Evolutionary conservation across 2,329 filamentous ascomycete genomes (phyloP).

Genomic region (Xylariaceae sp.): DNA sequence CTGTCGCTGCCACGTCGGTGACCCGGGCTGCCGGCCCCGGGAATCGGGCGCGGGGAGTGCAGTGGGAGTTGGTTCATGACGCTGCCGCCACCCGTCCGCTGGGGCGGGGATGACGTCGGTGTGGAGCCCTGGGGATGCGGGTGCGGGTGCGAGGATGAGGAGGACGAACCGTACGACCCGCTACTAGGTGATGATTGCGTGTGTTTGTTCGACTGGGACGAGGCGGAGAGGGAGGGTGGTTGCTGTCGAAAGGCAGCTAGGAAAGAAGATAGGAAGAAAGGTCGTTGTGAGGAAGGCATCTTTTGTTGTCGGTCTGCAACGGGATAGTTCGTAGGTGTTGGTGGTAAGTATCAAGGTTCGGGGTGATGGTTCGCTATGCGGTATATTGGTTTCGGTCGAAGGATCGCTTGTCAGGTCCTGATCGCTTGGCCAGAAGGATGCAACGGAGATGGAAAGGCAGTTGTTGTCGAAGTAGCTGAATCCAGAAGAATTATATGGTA

Average conservation of each 20-base stretch:
- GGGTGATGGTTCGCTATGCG: not conserved
- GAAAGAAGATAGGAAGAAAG: conserved; percentile 45
- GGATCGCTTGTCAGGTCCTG: too few relatives aligned
- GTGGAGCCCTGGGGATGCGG: conserved; percentile 5
- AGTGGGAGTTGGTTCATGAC: conserved; percentile 43
- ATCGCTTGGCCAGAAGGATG: too few relatives aligned
- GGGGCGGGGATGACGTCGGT: conserved; percentile 17
- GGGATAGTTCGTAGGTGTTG: not conserved
- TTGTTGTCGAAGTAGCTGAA: too few relatives aligned
- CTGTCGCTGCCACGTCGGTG: conserved; percentile 75
- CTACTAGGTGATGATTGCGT: conserved; percentile 25
- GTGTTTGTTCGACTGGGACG: conserved; percentile 43
- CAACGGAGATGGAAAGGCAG: too few relatives aligned
- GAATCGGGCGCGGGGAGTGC: conserved; percentile 42
- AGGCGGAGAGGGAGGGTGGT: conserved; percentile 37
- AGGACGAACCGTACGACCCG: conserved; percentile 32
- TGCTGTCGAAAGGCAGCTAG: conserved; percentile 44
- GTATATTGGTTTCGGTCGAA: not conserved
- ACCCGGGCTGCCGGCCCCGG: conserved; percentile 30
- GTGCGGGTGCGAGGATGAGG: conserved; percentile 26
- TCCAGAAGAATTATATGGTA: too few relatives aligned
- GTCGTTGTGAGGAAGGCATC: conserved; percentile 44
- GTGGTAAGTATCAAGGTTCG: not conserved
- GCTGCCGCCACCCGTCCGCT: conserved; percentile 25
- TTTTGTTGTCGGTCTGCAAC: conserved; percentile 16